Evolutionary conservation across 2,329 filamentous ascomycete genomes (phyloP).

Genomic region (Pezicula carpinea): DNA sequence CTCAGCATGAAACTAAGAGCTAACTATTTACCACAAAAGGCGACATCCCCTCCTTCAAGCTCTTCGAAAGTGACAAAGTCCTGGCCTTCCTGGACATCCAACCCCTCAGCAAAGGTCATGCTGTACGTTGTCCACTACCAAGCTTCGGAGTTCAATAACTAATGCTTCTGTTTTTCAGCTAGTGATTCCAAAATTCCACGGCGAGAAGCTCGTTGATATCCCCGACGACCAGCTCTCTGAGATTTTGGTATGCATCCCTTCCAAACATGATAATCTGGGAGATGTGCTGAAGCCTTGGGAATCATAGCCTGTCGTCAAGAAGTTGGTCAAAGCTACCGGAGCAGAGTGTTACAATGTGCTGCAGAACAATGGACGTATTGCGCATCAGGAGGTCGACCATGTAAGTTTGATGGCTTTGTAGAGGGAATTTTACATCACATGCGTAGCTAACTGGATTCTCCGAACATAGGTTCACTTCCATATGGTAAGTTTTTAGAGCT

Average conservation of each 20-base stretch:
- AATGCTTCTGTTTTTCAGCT: slow-evolving; percentile 45
- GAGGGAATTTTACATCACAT: background rate
- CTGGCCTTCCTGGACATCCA: slow-evolving; percentile 96
- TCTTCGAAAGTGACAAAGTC: slow-evolving; percentile 90
- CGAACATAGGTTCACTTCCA: slow-evolving; percentile 77
- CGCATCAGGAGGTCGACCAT: slow-evolving; percentile 90
- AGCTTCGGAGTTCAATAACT: background rate
- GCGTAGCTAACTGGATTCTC: slow-evolving; percentile 6
- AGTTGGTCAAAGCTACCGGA: slow-evolving; percentile 72
- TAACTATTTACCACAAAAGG: slow-evolving; percentile 45
- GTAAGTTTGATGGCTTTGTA: slow-evolving; percentile 45
- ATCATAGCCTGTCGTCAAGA: slow-evolving; percentile 72
- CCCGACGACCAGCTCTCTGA: slow-evolving; percentile 83
- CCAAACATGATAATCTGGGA: background rate
- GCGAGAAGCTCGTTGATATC: slow-evolving; percentile 85
- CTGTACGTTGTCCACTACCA: slow-evolving; percentile 51
- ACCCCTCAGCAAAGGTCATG: slow-evolving; percentile 82
- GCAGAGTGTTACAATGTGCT: slow-evolving; percentile 85
- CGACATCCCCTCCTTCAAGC: slow-evolving; percentile 94
- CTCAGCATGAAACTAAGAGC: background rate
- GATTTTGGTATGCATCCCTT: slow-evolving; percentile 59
- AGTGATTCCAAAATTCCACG: slow-evolving; percentile 93
- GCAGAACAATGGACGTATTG: slow-evolving; percentile 90
- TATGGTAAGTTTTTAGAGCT: slow-evolving; percentile 53
- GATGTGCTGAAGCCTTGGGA: slow-evolving; percentile 11